Base-by-base conservation (phyloP, 768 basidiomycete genomes). In the Dioszegia aurantiaca region DNA sequence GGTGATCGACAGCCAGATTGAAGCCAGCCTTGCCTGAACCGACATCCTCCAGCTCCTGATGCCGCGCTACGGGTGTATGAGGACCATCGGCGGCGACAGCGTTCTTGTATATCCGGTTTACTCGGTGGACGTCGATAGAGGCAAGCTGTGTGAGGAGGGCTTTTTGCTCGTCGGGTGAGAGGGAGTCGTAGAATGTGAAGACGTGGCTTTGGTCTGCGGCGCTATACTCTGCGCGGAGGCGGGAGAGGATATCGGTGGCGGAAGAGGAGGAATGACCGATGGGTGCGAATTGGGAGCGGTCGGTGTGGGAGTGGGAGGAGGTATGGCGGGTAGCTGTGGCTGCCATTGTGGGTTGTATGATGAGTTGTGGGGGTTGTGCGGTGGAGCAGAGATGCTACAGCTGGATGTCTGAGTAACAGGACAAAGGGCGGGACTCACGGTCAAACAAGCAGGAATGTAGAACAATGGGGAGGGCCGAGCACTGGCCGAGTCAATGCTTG, bases 201-300 rank as follows among this genome's bases (percentile, higher is more conserved):
- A 98, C 83, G 74, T 98, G 95, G 61, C 78, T 85, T 80, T 99
- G 95, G 57, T 84, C 86, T 46, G 91, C 90, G 46, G 83, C 80
- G 62, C 86, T 80, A 79, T 89, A 97, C 3, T 53, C 51, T 39
- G 36, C 36, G 3, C 51, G 36, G 26, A 53, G 51, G 4, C 39
- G 51, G 19, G 51, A 28, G 17, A 53, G 39, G 37, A 40, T 9
- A 23, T 40, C 51, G 30, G 30, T 19, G 33, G 48, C 5, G 19
- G 40, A 42, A 17, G 40, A 16, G 14, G 40, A 42, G 40, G 40
- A 47, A 30, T 42, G 41, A 42, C 41, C 21, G 41, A 8, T 5
- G 41, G 41, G 21, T n/a, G 41, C 17, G 41, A 23, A 42, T 23
- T 17, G 21, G 21, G 43, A 44, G 2, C 43, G 19, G 43, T 44